A percentile compares a stretch with the other conserved stretches of the same genome.
Evolutionary conservation across 441 rosid genomes (phyloP).

Genomic region (Jatropha multifida): DNA sequence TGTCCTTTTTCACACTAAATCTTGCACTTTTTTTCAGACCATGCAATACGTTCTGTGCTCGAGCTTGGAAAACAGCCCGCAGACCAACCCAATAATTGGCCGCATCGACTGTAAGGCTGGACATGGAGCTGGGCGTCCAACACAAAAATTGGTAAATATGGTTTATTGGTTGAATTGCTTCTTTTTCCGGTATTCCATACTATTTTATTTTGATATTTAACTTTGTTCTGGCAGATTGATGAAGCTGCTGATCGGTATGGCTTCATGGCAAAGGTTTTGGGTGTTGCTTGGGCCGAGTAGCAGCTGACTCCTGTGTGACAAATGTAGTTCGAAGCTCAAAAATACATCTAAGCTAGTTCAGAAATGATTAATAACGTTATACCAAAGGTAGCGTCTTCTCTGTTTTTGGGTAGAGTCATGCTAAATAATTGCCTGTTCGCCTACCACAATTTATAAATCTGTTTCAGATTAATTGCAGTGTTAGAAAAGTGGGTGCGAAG

Average conservation of each 20-base stretch:
- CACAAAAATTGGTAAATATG: constrained; percentile 64
- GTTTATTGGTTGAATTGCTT: not conserved
- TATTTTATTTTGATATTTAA: not conserved
- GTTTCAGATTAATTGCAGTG: too few relatives aligned
- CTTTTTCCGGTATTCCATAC: not conserved
- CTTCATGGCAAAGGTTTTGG: constrained; percentile 85
- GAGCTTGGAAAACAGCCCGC: constrained; percentile 87
- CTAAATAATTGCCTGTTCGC: too few relatives aligned
- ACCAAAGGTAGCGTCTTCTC: too few relatives aligned
- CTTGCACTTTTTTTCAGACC: constrained; percentile 46
- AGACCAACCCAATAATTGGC: constrained; percentile 82
- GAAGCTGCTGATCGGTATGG: constrained; percentile 83
- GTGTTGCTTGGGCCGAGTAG: constrained; percentile 70
- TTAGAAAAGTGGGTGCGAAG: too few relatives aligned
- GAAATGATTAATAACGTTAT: not conserved
- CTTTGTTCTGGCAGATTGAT: constrained; percentile 51
- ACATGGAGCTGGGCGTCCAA: constrained; percentile 93
- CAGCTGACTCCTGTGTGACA: not conserved
- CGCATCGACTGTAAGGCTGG: constrained; percentile 94
- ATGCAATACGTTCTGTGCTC: constrained; percentile 71
- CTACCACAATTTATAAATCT: too few relatives aligned
- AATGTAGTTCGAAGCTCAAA: not conserved
- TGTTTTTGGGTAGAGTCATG: too few relatives aligned
- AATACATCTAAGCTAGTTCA: not conserved
- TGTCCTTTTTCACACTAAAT: not conserved